Evolutionary conservation across 2,329 filamentous ascomycete species (phyloP).

Genomic region (Aspergillus vadensis): DNA sequence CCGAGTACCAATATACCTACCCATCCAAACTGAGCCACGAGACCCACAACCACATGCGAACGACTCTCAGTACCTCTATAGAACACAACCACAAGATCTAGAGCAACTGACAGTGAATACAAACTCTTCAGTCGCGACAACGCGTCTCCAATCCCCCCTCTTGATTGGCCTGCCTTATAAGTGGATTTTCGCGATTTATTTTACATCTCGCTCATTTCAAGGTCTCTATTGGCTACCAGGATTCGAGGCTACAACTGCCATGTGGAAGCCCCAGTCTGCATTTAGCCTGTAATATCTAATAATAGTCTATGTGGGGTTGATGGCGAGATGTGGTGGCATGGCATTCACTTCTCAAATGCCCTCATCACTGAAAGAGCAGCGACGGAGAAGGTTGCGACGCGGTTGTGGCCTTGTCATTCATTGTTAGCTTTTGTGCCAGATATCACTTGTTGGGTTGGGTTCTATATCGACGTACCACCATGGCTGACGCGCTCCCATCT

Average conservation of each 20-base stretch:
- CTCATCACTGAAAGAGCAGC: constrained; percentile 42
- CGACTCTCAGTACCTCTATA: not conserved
- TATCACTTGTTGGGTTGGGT: not conserved
- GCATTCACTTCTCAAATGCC: constrained; percentile 37
- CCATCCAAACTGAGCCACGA: too few species aligned
- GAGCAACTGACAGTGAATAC: not conserved
- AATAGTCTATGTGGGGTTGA: too few species aligned
- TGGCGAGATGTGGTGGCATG: not conserved
- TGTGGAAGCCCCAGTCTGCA: not conserved
- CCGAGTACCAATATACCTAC: too few species aligned
- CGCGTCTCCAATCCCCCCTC: not conserved
- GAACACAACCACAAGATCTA: not conserved
- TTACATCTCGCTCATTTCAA: not conserved
- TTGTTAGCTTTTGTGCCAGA: not conserved
- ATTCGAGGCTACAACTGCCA: not conserved
- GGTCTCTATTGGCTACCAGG: not conserved
- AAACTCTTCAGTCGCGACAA: not conserved
- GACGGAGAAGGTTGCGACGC: constrained; percentile 43
- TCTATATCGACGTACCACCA: constrained; percentile 39
- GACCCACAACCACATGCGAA: too few species aligned
- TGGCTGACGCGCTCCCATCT: constrained; percentile 48
- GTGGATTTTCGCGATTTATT: constrained; percentile 4
- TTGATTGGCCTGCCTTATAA: not conserved
- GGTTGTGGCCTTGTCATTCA: constrained; percentile 42
- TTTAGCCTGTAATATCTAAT: not conserved